Evolutionary conservation across 177 flowering plant species (phyloP).

Genomic region (Tripterygium wilfordii): DNA sequence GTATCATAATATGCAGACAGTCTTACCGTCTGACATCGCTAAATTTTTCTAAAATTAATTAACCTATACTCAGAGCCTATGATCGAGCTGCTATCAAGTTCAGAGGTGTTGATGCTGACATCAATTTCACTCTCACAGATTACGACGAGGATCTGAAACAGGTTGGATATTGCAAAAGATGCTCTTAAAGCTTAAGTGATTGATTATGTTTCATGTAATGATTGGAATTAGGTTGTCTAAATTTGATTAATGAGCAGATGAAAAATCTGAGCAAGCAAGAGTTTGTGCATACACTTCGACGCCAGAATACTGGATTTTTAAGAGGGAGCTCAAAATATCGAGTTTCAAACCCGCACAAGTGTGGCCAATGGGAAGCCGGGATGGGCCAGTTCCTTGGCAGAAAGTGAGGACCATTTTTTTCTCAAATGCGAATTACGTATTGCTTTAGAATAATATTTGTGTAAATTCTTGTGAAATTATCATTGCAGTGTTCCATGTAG

Average conservation of each 20-base stretch:
- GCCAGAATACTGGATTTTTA: conserved; percentile 83
- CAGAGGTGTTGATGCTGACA: conserved; percentile 86
- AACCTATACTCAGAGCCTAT: conserved; percentile 55
- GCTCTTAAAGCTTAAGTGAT: not conserved
- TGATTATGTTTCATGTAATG: no score
- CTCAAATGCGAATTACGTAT: no score
- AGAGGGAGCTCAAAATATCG: conserved; percentile 85
- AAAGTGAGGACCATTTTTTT: conserved; percentile 68
- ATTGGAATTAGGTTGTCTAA: not conserved
- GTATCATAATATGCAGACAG: no score
- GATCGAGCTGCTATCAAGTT: conserved; percentile 94
- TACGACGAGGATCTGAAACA: conserved; percentile 83
- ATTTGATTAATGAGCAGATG: conserved; percentile 37
- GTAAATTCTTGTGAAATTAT: no score
- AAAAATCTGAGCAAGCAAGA: conserved; percentile 75
- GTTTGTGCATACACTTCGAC: conserved; percentile 82
- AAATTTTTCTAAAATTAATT: not conserved
- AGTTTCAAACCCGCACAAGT: conserved; percentile 86
- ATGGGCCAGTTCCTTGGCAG: conserved; percentile 94
- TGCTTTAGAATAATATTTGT: no score
- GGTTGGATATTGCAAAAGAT: conserved; percentile 27
- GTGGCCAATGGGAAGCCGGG: conserved; percentile 91
- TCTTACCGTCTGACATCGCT: not conserved
- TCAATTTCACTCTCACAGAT: conserved; percentile 69
- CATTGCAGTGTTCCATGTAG: no score